Conservation (phyloP, 148 eudicot species). For the Vaccinium corymbosum region DNA sequence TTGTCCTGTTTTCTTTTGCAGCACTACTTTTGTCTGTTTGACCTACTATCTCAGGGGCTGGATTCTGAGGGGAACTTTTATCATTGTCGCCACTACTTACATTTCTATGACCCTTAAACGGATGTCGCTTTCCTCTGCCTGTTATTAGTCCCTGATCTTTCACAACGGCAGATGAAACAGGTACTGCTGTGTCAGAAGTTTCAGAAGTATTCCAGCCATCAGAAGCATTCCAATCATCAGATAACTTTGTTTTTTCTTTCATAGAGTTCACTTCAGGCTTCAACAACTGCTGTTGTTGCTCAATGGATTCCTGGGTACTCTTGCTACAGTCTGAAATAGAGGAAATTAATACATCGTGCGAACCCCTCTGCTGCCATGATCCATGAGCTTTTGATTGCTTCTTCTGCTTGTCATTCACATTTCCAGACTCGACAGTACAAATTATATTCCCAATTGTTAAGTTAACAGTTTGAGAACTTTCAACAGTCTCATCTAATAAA, state of each 20-base stretch:
- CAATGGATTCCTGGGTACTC: conserved; percentile 29
- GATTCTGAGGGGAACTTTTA: conserved; percentile 19
- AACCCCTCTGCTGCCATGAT: conserved; percentile 60
- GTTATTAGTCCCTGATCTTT: conserved; percentile 40
- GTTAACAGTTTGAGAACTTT: conserved; percentile 23
- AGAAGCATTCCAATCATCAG: conserved; percentile 25
- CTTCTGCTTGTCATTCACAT: conserved; percentile 34
- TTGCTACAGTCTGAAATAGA: conserved; percentile 28
- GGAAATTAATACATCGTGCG: conserved; percentile 26
- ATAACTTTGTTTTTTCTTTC: conserved; percentile 23
- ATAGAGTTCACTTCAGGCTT: conserved; percentile 23
- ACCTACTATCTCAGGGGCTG: conserved; percentile 32
- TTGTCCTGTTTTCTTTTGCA: conserved; percentile 41
- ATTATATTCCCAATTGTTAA: conserved; percentile 22
- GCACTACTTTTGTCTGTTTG: conserved; percentile 43
- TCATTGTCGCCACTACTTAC: conserved; percentile 28
- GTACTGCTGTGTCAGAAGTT: conserved; percentile 27
- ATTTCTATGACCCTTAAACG: conserved; percentile 47
- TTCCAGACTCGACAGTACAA: conserved; percentile 32
- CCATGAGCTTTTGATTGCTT: conserved; percentile 53
- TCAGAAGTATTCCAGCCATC: conserved; percentile 46
- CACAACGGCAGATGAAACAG: conserved; percentile 17
- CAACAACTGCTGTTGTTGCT: conserved; percentile 18
- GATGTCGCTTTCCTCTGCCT: conserved; percentile 52
- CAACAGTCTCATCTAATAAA: conserved; percentile 37